Conservation (phyloP, 768 basidiomycete species). For the Psilocybe cubensis region DNA sequence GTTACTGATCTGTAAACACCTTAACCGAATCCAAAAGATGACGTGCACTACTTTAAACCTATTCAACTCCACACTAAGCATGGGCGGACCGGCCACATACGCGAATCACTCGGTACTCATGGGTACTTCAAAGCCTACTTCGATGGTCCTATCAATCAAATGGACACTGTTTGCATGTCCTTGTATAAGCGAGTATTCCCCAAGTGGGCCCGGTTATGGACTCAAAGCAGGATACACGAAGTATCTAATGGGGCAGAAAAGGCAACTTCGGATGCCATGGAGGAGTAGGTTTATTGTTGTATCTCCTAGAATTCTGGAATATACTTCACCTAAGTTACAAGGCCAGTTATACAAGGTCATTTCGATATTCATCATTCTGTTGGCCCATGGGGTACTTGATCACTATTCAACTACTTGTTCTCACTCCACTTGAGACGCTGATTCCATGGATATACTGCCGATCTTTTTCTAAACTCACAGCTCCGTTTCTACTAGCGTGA, state of each 20-base stretch:
- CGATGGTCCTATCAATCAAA: slow-evolving; percentile 91
- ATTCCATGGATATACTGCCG: neutral
- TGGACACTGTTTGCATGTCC: slow-evolving; percentile 97
- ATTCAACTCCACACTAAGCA: slow-evolving; percentile 93
- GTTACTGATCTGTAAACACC: slow-evolving; percentile 5
- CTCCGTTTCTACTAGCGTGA: neutral
- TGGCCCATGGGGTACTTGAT: neutral
- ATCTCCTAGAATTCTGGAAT: neutral
- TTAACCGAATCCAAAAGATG: slow-evolving; percentile 50
- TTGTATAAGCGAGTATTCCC: slow-evolving; percentile 96
- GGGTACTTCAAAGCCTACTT: slow-evolving; percentile 98
- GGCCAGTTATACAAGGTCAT: neutral
- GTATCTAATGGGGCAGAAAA: slow-evolving; percentile 3
- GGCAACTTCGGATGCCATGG: slow-evolving; percentile 37
- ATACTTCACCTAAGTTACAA: neutral
- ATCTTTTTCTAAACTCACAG: neutral
- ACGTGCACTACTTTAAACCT: slow-evolving; percentile 91
- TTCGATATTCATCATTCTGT: neutral
- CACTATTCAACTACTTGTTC: neutral
- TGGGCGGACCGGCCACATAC: slow-evolving; percentile 87
- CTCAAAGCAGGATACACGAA: slow-evolving; percentile 14
- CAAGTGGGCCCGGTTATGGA: slow-evolving; percentile 74
- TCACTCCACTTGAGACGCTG: slow-evolving; percentile 1
- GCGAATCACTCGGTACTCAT: slow-evolving; percentile 93
- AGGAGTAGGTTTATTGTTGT: slow-evolving; percentile 33